Percentiles rank a stretch among this genome's conserved stretches.
Conservation (phyloP, 805 yeast species). For the Lachancea kluyveri region DNA sequence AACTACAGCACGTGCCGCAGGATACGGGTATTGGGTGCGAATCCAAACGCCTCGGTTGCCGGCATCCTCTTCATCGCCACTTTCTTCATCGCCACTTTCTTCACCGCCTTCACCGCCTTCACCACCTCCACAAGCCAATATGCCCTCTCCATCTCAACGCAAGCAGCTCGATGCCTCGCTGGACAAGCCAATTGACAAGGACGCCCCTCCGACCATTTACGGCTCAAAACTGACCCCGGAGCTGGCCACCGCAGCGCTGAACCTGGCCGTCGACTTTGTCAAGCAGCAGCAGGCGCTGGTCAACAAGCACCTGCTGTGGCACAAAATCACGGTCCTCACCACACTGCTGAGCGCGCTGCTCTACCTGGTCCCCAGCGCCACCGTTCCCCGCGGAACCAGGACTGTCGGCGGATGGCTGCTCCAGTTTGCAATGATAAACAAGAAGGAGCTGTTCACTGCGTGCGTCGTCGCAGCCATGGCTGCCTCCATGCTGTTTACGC, state of each 20-base stretch:
- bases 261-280: slow-evolving; percentile 57
- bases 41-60: too few species aligned
- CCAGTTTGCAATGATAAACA: slow-evolving; percentile 22
- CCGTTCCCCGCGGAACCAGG: slow-evolving; percentile 18
- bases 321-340: slow-evolving; percentile 35
- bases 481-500: slow-evolving; percentile 36
- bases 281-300: slow-evolving; percentile 39
- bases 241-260: slow-evolving; percentile 52
- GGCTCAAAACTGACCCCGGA: slow-evolving; percentile 49
- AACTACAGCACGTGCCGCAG: too few species aligned
- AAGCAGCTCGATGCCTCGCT: slow-evolving; percentile 48
- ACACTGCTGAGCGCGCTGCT: slow-evolving; percentile 15
- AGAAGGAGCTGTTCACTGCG: slow-evolving; percentile 27
- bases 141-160: too few species aligned
- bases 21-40: too few species aligned
- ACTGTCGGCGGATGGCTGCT: slow-evolving; percentile 16
- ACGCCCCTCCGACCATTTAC: slow-evolving; percentile 47
- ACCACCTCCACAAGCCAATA: too few species aligned
- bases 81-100: too few species aligned
- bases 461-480: slow-evolving; percentile 36
- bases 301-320: slow-evolving; percentile 41
- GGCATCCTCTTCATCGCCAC: too few species aligned
- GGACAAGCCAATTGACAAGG: slow-evolving; percentile 47
- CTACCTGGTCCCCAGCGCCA: slow-evolving; percentile 17
- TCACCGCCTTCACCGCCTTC: too few species aligned